Base-by-base conservation (phyloP, 257 asterid species). In the Galeopsis tetrahit region DNA sequence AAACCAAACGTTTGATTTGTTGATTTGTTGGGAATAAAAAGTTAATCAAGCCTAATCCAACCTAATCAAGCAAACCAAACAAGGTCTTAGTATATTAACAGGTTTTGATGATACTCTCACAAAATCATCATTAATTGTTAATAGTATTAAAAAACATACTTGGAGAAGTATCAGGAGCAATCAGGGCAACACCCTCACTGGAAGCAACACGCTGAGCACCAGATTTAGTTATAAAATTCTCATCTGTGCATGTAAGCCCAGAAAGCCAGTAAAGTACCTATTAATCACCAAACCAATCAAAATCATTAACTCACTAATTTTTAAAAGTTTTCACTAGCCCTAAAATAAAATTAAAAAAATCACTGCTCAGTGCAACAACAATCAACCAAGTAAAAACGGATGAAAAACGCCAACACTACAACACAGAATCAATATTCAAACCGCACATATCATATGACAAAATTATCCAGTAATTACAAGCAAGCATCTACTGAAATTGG, bases 141-240 rank as follows among this genome's bases (percentile, higher is more conserved):
- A 46, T 13, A 35, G 2, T 35, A 66, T 14, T 49, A 51, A 44
- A 35, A 8, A 14, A 74, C 95, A 83, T 69, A 94, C 99, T 89
- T 48, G 99, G 99, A 73, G 98, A 95, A 80, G 97, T 92, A 80
- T 95, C 98, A 3, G 93, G 86, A 33, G 74, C 91, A 70, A 95
- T 82, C 67, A 95, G 73, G 1, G 87, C 98, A 63, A 95, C 79
- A 21, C 95, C 92, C 85, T 87, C 94, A 66, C 74, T 78, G 2
- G 98, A 87, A 77, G 98, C 99, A 71, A 70, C 89, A 66, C 99
- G 97, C 80, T 95, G 99, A 51, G 98, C 99, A 68, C 99, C 99
- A 39, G 99, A 91, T 78, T 95, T 95, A 55, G 44, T 35, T 13
- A 90, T 92, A 57, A 92, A 95, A 80, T 95, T 95, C 88, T 95